A percentile compares a stretch with the other conserved stretches of the same genome.
These are phyloP conservation scores for Aspergillus novofumigatus DNA, from an alignment of 2,329 filamentous ascomycete species.

Conservation along the genomic window DNA sequence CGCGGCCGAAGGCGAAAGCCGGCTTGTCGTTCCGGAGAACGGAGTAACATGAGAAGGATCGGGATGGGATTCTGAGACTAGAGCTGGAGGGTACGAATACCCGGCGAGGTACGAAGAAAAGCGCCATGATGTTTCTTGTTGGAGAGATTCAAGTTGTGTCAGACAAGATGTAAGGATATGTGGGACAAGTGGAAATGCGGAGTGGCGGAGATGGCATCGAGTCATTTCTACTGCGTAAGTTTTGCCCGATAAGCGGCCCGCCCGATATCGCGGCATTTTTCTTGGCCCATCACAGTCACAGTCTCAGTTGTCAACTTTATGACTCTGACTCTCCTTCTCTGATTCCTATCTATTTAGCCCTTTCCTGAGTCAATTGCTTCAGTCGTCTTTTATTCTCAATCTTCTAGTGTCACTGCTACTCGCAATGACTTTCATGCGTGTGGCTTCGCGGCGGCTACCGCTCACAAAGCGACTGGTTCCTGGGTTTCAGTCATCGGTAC, in stretches of 20 bases:
- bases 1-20: constrained; percentile 32
- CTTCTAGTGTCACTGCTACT: background rate
- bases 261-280: constrained; percentile 29
- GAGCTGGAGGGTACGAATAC: constrained; percentile 42
- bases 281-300: constrained; percentile 2
- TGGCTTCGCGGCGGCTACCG: constrained; percentile 33
- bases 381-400: background rate
- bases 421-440: constrained; percentile 30
- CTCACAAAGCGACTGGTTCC: constrained; percentile 26
- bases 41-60: constrained; percentile 25
- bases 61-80: constrained; percentile 18
- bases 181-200: constrained; percentile 6
- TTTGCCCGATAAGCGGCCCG: constrained; percentile 8
- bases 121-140: constrained; percentile 12
- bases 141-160: background rate
- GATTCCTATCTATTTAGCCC: background rate
- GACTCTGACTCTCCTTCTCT: constrained; percentile 3
- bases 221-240: background rate
- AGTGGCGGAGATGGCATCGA: constrained; percentile 8
- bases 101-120: constrained; percentile 24
- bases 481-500: constrained; percentile 30
- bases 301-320: background rate
- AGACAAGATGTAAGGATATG: background rate
- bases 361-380: background rate
- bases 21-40: constrained; percentile 25